Evolutionary conservation across 805 yeast species (phyloP).

Genomic region (Candida quercuum): DNA sequence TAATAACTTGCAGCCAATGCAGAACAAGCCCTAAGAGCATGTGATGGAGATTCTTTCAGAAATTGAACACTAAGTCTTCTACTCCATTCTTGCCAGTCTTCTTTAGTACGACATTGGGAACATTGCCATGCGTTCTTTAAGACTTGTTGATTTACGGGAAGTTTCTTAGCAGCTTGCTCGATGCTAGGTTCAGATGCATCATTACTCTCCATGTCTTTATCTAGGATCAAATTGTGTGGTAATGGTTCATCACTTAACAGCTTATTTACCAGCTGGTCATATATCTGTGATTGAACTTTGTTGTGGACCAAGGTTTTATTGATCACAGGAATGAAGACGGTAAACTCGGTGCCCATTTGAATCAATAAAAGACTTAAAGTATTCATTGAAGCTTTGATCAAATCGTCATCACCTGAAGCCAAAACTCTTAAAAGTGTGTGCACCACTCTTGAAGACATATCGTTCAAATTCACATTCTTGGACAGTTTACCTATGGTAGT

Average conservation of each 20-base stretch:
- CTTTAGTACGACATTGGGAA: slow-evolving; percentile 79
- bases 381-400: slow-evolving; percentile 63
- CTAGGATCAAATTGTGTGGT: slow-evolving; percentile 69
- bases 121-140: slow-evolving; percentile 90
- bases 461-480: slow-evolving; percentile 64
- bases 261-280: slow-evolving; percentile 77
- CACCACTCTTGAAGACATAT: slow-evolving; percentile 85
- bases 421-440: slow-evolving; percentile 80
- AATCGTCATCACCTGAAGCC: slow-evolving; percentile 44
- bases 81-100: slow-evolving; percentile 99
- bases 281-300: slow-evolving; percentile 63
- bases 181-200: slow-evolving; percentile 38
- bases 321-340: slow-evolving; percentile 80
- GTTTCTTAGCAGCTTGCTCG: slow-evolving; percentile 64
- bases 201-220: slow-evolving; percentile 43
- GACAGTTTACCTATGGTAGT: slow-evolving; percentile 80
- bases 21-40: slow-evolving; percentile 89
- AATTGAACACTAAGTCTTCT: slow-evolving; percentile 80
- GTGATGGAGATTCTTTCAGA: slow-evolving; percentile 89
- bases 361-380: slow-evolving; percentile 70
- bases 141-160: slow-evolving; percentile 61
- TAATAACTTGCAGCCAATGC: slow-evolving; percentile 81
- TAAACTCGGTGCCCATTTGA: slow-evolving; percentile 81
- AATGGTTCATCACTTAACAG: slow-evolving; percentile 80
- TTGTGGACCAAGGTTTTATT: slow-evolving; percentile 58